Evolutionary conservation across 176 grass and related monocot genomes (phyloP).

Genomic region (Themeda triandra): DNA sequence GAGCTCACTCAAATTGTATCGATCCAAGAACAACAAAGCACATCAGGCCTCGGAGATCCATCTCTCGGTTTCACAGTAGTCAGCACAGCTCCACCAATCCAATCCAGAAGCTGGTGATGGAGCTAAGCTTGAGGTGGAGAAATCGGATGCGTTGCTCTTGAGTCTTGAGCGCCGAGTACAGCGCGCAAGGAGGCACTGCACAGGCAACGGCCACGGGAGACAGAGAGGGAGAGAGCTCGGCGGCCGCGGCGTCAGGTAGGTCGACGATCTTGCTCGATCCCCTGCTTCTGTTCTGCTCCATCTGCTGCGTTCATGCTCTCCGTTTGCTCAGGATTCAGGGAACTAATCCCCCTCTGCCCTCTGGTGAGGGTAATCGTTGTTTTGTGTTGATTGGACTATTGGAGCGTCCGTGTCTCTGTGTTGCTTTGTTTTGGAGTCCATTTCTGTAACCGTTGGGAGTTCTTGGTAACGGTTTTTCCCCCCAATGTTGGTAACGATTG

Average conservation of each 20-base stretch:
- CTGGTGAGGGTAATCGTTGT: not conserved
- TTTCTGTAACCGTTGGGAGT: no score
- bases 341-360: not conserved
- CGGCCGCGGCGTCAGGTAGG: not conserved
- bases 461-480: no score
- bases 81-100: no score
- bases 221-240: not conserved
- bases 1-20: not conserved
- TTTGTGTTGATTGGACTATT: not conserved
- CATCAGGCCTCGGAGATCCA: not conserved
- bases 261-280: not conserved
- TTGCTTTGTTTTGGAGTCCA: no score
- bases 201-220: not conserved
- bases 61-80: not conserved
- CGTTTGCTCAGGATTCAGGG: not conserved
- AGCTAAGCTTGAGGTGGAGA: not conserved
- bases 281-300: not conserved
- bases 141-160: not conserved
- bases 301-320: not conserved
- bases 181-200: not conserved
- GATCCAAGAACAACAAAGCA: not conserved
- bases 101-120: not conserved
- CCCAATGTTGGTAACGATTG: no score
- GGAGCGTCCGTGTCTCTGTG: not conserved
- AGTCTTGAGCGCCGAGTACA: not conserved